Base-by-base conservation (phyloP, 805 yeast genomes). In the Ogataea philodendri region DNA sequence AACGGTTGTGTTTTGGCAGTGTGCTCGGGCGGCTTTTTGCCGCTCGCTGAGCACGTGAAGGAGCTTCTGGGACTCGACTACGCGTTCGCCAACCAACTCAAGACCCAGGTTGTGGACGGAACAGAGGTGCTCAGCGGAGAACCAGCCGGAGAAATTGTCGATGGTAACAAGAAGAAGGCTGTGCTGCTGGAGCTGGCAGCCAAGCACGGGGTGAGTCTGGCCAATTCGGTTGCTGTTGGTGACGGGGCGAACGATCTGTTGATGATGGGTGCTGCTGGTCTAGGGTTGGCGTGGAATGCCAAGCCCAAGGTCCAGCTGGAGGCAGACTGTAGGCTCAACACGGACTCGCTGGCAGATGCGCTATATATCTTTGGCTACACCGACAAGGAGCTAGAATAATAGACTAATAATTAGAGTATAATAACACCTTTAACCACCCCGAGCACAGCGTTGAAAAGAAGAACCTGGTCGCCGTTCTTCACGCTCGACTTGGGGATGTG, bases 211-310 rank as follows among this genome's bases (percentile, higher is more conserved):
- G 65, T 84, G 22, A 74, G 72, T 15, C 62, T 76, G 8, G 57
- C 57, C 26, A 55, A 68, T 4, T 80, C 81, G 1, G 81, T 84
- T 29, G 96, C 96, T 31, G 84, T 90, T 23, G 97, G 97, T 22
- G 97, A 93, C 57, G 99, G 99, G 23, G 96, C 97, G 15, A 93
- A 93, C 54, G 99, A 93, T 63, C 66, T 93, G 54, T 74, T 75
- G 28, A 94, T 94, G 88, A 93, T 93, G 97, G 73, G 67, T 2
- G 76, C 63, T 9, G 96, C 96, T 2, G 97, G 97, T 0, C 84
- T 78, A 57, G 98, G 98, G 14, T 70, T 93, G 35, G 98, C 98
- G 0, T 93, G 96, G 94, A 84, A 87, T 57, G 99, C 97, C 14
- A 93, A 93, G 59, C 97, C 97, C 15, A 79, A 72, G 45, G 98